These are phyloP conservation scores for Phaeophleospora eucalypticola DNA, from an alignment of 2,329 filamentous ascomycete species.

Conservation along the genomic window DNA sequence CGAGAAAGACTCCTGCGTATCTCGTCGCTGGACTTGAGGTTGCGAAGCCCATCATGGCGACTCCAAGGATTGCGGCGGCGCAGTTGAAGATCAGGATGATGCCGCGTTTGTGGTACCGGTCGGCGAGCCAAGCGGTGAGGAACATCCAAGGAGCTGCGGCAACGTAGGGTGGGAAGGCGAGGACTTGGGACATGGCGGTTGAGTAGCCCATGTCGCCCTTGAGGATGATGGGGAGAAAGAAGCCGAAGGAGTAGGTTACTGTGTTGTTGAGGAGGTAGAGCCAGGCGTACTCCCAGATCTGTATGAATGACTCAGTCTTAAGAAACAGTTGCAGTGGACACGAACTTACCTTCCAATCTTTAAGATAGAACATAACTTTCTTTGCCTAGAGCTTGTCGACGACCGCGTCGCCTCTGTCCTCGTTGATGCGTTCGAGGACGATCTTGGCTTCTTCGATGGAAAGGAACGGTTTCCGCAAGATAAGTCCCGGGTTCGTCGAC, in stretches of 20 bases:
- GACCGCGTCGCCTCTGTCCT: conserved; percentile 35
- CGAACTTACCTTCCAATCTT: conserved; percentile 33
- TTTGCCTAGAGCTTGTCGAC: conserved; percentile 22
- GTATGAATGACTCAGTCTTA: conserved; percentile 1
- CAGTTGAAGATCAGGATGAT: conserved; percentile 19
- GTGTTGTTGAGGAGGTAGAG: conserved; percentile 25
- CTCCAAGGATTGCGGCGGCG: conserved; percentile 11
- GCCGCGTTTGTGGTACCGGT: conserved; percentile 21
- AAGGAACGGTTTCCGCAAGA: conserved; percentile 21
- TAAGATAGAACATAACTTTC: conserved; percentile 28
- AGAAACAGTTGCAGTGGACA: not conserved
- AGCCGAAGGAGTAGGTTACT: conserved; percentile 34
- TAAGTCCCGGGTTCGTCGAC: conserved; percentile 20
- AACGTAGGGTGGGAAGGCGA: conserved; percentile 34
- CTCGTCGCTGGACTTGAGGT: conserved; percentile 14
- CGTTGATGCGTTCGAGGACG: conserved; percentile 36
- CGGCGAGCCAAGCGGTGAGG: conserved; percentile 18
- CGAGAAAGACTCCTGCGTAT: conserved; percentile 71
- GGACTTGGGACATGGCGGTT: conserved; percentile 31
- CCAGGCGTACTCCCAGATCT: conserved; percentile 35
- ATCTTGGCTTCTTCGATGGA: conserved; percentile 19
- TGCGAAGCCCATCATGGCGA: conserved; percentile 16
- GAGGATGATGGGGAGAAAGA: conserved; percentile 39
- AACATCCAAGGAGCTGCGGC: conserved; percentile 32
- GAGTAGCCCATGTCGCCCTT: conserved; percentile 36